Conservation (phyloP, 2,329 filamentous ascomycete genomes). For the Fusarium fujikuroi region DNA sequence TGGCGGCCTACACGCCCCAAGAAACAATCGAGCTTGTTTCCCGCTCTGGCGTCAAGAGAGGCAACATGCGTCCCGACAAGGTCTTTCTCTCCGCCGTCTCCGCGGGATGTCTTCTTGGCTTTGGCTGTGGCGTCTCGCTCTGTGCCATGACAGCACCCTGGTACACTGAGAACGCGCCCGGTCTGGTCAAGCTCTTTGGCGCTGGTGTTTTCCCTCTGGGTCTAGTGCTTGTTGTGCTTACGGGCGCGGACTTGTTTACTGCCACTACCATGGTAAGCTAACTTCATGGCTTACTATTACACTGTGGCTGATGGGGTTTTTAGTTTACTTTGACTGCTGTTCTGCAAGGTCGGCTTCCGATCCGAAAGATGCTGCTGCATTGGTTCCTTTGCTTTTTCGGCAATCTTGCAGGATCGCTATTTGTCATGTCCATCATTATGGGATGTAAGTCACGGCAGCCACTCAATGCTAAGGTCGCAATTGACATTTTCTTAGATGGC, state of each 20-base stretch:
- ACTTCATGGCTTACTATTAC: accelerated
- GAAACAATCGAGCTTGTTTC: slow-evolving; percentile 38
- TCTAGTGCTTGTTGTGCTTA: slow-evolving; percentile 34
- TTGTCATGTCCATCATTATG: slow-evolving; percentile 59
- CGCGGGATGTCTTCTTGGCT: slow-evolving; percentile 36
- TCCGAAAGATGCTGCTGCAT: slow-evolving; percentile 43
- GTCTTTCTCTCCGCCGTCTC: slow-evolving; percentile 38
- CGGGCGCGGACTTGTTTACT: slow-evolving; percentile 38
- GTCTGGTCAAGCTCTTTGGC: slow-evolving; percentile 38
- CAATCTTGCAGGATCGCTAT: slow-evolving; percentile 60
- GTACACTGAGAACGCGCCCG: slow-evolving; percentile 40
- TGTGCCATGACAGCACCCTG: slow-evolving; percentile 38
- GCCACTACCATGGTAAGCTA: slow-evolving; percentile 36
- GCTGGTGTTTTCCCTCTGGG: slow-evolving; percentile 39
- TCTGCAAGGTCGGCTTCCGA: slow-evolving; percentile 30
- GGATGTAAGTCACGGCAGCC: slow-evolving; percentile 44
- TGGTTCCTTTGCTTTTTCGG: slow-evolving; percentile 61
- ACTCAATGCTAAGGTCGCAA: accelerated
- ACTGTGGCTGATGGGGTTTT: not conserved
- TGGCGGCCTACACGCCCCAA: slow-evolving; percentile 36
- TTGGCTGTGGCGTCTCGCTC: slow-evolving; percentile 38
- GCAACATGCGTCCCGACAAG: slow-evolving; percentile 33
- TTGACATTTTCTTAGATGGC: slow-evolving; percentile 49
- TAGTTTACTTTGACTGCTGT: slow-evolving; percentile 41
- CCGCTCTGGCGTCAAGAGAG: slow-evolving; percentile 33